These are phyloP conservation scores for Sporothrix globosa DNA, from an alignment of 2,329 filamentous ascomycete genomes.

Conservation along the genomic window DNA sequence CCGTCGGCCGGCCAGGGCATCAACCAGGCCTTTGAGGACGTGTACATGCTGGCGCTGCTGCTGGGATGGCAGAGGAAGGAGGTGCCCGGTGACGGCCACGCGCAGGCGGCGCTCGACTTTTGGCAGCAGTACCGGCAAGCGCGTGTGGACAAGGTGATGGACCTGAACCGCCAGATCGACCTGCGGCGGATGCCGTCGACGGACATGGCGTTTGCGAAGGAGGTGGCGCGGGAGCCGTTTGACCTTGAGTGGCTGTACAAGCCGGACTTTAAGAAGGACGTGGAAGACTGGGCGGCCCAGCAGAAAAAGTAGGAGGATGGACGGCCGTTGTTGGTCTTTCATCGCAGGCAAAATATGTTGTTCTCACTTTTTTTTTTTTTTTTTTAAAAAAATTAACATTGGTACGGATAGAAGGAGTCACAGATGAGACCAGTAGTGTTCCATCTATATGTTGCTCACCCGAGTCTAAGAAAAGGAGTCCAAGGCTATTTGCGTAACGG, in stretches of 20 bases:
- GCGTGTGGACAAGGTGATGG: slow-evolving; percentile 38
- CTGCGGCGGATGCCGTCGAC: slow-evolving; percentile 28
- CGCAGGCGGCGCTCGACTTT: slow-evolving; percentile 35
- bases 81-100: neutral
- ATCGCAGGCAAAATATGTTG: neutral
- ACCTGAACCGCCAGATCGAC: slow-evolving; percentile 32
- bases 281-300: slow-evolving; percentile 20
- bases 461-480: neutral
- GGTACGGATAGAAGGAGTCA: too few species aligned
- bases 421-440: too few species aligned
- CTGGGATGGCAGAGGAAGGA: slow-evolving; percentile 24
- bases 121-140: slow-evolving; percentile 39
- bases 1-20: slow-evolving; percentile 50
- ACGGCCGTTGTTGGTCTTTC: neutral
- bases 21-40: slow-evolving; percentile 39
- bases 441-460: too few species aligned
- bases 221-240: slow-evolving; percentile 4
- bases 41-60: slow-evolving; percentile 35
- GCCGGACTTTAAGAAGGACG: slow-evolving; percentile 25
- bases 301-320: slow-evolving; percentile 2
- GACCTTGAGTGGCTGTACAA: slow-evolving; percentile 24
- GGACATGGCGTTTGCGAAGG: neutral
- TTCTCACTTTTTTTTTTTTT: too few species aligned
- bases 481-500: neutral
- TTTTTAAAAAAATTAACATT: too few species aligned